Conservation (phyloP, 176 grass and related monocot species). For the Themeda triandra region DNA sequence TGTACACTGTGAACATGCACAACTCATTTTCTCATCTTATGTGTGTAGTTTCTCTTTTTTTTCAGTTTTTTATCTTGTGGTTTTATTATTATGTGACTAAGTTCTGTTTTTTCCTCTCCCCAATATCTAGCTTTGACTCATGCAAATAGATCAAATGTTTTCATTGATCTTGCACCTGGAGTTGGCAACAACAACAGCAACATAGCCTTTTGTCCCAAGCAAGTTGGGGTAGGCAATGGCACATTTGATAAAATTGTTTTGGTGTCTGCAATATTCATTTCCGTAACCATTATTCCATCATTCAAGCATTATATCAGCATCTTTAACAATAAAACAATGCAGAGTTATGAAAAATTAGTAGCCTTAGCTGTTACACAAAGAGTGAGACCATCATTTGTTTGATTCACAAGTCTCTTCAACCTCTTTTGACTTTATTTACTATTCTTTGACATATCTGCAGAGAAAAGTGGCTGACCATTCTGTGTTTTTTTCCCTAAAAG, state of each 20-base stretch:
- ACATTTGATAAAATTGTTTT: background rate
- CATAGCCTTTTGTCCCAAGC: no score
- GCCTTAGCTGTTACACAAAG: background rate
- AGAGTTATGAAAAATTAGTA: background rate
- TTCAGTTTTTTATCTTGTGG: background rate
- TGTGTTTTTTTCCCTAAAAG: background rate
- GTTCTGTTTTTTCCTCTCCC: background rate
- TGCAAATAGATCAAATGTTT: background rate
- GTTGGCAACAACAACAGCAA: no score
- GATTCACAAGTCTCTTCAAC: background rate
- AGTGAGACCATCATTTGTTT: background rate
- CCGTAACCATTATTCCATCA: background rate
- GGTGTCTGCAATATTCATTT: background rate
- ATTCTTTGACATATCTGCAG: background rate
- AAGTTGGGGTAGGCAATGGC: no score
- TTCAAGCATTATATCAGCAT: no score
- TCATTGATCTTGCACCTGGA: background rate
- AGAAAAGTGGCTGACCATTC: background rate
- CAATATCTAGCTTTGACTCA: background rate
- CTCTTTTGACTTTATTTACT: background rate
- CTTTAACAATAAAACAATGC: no score
- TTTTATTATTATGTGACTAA: background rate
- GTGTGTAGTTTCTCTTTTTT: background rate
- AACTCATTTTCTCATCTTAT: background rate
- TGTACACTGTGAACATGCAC: background rate